Conservation (phyloP, 2,329 filamentous ascomycete species). For the Chalara sp. region DNA sequence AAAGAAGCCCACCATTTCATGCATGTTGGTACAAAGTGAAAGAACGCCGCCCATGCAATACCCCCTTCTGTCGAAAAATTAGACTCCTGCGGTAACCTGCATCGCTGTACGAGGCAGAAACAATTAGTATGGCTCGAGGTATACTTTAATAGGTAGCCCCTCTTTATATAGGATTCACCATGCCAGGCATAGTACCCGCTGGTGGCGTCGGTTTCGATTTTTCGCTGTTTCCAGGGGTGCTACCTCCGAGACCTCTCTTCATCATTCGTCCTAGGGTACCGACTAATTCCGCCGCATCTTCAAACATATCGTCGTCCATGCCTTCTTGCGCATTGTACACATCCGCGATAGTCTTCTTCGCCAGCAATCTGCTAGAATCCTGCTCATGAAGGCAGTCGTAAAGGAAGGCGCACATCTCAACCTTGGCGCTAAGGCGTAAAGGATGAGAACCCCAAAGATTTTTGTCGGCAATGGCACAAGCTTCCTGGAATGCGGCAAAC, state of each 20-base stretch:
- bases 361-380: conserved; percentile 67
- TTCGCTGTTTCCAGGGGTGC: conserved; percentile 9
- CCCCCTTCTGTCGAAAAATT: too few relatives aligned
- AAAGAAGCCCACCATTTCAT: not conserved
- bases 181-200: conserved; percentile 9
- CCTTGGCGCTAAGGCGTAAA: conserved; percentile 78
- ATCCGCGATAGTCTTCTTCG: conserved; percentile 77
- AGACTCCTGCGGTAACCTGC: too few relatives aligned
- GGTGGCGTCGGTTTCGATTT: not conserved
- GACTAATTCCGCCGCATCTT: conserved; percentile 83
- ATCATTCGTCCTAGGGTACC: conserved; percentile 83
- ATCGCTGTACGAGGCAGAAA: too few relatives aligned
- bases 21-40: not conserved
- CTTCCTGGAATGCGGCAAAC: conserved; percentile 72
- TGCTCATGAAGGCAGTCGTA: conserved; percentile 88
- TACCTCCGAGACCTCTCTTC: conserved; percentile 52
- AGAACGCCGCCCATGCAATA: not conserved
- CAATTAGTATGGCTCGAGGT: too few relatives aligned
- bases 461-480: conserved; percentile 64
- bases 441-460: conserved; percentile 85
- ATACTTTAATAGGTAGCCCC: too few relatives aligned
- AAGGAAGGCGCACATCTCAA: conserved; percentile 87
- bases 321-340: conserved; percentile 88
- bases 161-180: conserved; percentile 21
- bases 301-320: conserved; percentile 93